phyloP scores from a whole-genome alignment of 1,139 yeast species.

The Saccharomyces hybrid region DNA sequence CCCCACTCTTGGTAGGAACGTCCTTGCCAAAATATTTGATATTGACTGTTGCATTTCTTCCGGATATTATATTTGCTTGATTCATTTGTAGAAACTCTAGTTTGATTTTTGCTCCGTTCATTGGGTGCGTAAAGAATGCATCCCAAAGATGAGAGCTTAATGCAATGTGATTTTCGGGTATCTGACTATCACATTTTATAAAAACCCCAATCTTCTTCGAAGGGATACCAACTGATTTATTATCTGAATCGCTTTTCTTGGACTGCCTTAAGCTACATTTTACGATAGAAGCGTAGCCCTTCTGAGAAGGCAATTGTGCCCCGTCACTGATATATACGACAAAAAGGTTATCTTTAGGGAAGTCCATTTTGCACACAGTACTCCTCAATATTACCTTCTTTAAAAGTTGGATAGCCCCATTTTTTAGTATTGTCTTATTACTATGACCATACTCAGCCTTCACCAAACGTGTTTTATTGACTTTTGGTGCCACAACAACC shows the following conservation, averaged over 20 bases:
- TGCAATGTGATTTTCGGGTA: constrained; percentile 44
- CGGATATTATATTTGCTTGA: neutral
- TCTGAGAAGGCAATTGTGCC: neutral
- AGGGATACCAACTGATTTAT: neutral
- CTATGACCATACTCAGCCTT: neutral
- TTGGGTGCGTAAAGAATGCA: constrained; percentile 41
- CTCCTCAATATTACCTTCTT: neutral
- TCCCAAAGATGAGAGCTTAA: constrained; percentile 50
- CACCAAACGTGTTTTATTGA: constrained; percentile 34
- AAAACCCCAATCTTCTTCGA: neutral
- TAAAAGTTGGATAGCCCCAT: neutral
- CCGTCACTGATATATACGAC: neutral
- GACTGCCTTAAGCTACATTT: neutral
- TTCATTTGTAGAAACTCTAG: constrained; percentile 11
- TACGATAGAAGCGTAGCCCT: neutral
- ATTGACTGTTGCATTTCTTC: neutral
- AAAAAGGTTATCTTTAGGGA: neutral
- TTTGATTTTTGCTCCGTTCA: constrained; percentile 18
- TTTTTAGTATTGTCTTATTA: neutral
- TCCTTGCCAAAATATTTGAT: neutral
- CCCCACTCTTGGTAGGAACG: neutral
- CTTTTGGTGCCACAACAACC: constrained; percentile 75
- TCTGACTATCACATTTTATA: constrained; percentile 19
- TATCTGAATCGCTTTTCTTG: neutral
- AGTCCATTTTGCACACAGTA: neutral